Evolutionary conservation across 2,329 filamentous ascomycete genomes (phyloP), one percentile per base, ranked within the genome.

Genomic region (Hymenoscyphus fructigenus): DNA sequence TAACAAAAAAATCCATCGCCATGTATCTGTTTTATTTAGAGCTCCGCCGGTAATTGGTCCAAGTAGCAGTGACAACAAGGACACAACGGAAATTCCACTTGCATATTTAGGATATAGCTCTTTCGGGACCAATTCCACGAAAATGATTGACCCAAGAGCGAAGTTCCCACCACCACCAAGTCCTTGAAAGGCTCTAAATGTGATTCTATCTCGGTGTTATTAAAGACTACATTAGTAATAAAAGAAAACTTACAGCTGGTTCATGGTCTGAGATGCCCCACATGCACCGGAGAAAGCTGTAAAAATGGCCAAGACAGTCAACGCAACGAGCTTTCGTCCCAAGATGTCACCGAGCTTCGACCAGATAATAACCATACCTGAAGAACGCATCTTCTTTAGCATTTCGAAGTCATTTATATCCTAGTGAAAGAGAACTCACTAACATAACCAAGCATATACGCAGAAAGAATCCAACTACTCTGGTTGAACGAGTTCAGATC

Each of bases 221-320:
- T 36, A 7, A n/a, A 23, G 20, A 34, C 2, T 14, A 14, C 20
- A 44, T 44, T 44, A 1, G n/a, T 44, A 20, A n/a, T 15, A 10
- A 5, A 38, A 20, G 15, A 6, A 36, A 15, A 64, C 66, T 66
- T 41, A 68, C 70, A 53, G 63, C 29, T 53, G 65, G 53, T 10
- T 62, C 58, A 57, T 70, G 38, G 67, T 61, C 58, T 63, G 62
- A 44, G 55, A 32, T 9, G 57, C 66, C 14, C 64, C 64, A 38
- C 64, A 66, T 29, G 59, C 59, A 3, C 57, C 57, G 14, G 63
- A 64, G 20, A 61, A 61, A 14, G 47, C 50, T 7, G 50, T 64
- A 56, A 64, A 64, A 7, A 57, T 9, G 9, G 23, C n/a, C 14
- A 60, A n/a, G 15, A 50, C 57, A n/a, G 17, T 23, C n/a, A 64